Base-by-base conservation (phyloP, 176 grass and related monocot genomes). In the Raddia guianensis region DNA sequence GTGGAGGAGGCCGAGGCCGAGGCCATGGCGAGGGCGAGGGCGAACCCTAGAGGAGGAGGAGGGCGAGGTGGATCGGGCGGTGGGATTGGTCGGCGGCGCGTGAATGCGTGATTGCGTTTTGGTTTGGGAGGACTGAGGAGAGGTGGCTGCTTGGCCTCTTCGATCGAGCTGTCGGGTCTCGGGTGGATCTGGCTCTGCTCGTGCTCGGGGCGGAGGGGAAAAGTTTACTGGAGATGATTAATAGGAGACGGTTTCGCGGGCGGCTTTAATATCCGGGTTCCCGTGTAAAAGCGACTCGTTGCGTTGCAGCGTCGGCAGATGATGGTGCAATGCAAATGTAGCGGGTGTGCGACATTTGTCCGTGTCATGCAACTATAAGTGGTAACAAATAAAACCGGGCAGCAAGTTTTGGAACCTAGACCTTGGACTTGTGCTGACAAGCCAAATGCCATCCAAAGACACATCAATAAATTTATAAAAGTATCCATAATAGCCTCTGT, bases 1-100 rank as follows among this genome's bases (percentile, higher is more conserved):
- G 83, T 89, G 70, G 88, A 83, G 66, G 80, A 72, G 70, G 86
- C 73, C 79, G 79, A 86, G 73, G 86, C 61, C 61, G 80, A 72
- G 70, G 86, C 73, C 79, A 82, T 89, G 73, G 86, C 61, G 53
- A 43, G 63, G 73, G 86, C 61, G 53, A 43, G 63, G 48, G 63
- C 44, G 72, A 68, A 75, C 74, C 83, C 76, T 63, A 79, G 75
- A 15, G 53, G 21, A 14, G 27, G 18, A 3, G 13, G 14, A 2
- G 45, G 33, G 5, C 49, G 21, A 5, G 69, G 15, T 78, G 76
- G 75, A 85, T 89, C 73, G 83, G 54, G 55, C 16, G 49, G 71
- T 18, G 86, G 50, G 74, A 72, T 83, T 46, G 34, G 49, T 9
- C 6, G 7, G 12, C 35, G 4, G 68, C 10, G 79, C 49, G 58